These are phyloP conservation scores for Bacidia rubella DNA, from an alignment of 495 filamentous ascomycete species.

Conservation along the genomic window DNA sequence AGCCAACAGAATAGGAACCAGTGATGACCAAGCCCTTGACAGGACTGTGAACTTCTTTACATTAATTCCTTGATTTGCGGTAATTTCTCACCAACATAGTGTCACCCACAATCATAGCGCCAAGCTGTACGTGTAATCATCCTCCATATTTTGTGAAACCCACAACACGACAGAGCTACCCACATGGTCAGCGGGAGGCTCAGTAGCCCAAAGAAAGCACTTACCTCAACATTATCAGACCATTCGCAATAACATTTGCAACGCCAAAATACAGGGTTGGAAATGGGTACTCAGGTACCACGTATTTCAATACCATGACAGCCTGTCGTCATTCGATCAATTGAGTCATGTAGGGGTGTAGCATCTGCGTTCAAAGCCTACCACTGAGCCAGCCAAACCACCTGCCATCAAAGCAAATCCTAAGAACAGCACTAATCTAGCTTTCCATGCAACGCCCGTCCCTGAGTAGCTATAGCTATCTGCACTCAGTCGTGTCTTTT, in stretches of 20 bases:
- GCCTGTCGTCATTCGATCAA: constrained; percentile 32
- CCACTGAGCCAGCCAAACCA: constrained; percentile 82
- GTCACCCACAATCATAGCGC: constrained; percentile 71
- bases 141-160: constrained; percentile 98
- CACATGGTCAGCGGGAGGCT: constrained; percentile 14
- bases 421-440: constrained; percentile 83
- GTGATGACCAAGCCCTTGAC: no score
- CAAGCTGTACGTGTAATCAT: constrained; percentile 94
- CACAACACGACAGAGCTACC: constrained; percentile 75
- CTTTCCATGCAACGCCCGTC: constrained; percentile 87
- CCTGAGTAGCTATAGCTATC: constrained; percentile 83
- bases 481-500: constrained; percentile 74
- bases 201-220: neutral
- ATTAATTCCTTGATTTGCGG: no score
- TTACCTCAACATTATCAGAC: constrained; percentile 73
- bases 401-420: constrained; percentile 92
- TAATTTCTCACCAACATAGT: no score
- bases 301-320: constrained; percentile 83
- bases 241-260: constrained; percentile 82
- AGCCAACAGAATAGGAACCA: no score
- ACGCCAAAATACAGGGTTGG: constrained; percentile 88
- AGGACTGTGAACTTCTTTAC: no score
- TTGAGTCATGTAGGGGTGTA: neutral
- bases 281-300: constrained; percentile 63
- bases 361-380: constrained; percentile 26